Evolutionary conservation across 2,329 filamentous ascomycete genomes (phyloP).

Genomic region (Colletotrichum endophyticum): DNA sequence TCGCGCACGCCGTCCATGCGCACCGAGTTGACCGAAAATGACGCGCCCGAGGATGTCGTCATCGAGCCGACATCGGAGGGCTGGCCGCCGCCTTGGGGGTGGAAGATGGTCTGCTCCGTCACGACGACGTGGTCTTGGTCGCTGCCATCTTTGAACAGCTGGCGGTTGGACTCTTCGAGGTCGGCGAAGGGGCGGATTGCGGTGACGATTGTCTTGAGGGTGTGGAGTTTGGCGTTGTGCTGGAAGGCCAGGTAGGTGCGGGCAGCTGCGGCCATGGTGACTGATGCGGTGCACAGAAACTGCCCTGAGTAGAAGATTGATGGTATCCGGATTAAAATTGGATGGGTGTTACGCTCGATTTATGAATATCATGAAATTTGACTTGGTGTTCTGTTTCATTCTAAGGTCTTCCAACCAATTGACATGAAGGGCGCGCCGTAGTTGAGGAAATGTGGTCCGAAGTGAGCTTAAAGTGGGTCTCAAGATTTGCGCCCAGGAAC

Average conservation of each 20-base stretch:
- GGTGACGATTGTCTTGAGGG: constrained; percentile 46
- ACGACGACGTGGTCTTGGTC: constrained; percentile 61
- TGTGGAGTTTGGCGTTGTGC: constrained; percentile 46
- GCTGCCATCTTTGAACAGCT: constrained; percentile 62
- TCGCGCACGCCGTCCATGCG: constrained; percentile 56
- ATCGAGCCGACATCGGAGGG: constrained; percentile 71
- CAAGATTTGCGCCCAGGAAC: not conserved
- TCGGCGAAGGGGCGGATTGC: constrained; percentile 52
- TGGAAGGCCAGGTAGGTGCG: constrained; percentile 51
- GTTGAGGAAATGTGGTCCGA: not conserved
- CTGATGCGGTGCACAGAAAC: not conserved
- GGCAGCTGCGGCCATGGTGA: constrained; percentile 21
- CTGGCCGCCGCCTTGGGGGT: constrained; percentile 77
- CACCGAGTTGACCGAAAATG: constrained; percentile 61
- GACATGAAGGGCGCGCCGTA: constrained; percentile 1
- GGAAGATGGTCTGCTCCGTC: constrained; percentile 73
- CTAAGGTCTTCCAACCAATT: not conserved
- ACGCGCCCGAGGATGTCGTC: constrained; percentile 27
- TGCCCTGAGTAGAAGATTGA: not conserved
- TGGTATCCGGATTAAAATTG: not conserved
- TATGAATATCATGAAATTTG: not conserved
- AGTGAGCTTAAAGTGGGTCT: not conserved
- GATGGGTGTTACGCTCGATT: accelerated
- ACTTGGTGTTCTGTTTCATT: not conserved
- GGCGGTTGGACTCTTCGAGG: constrained; percentile 55